Conservation (phyloP, 2,329 filamentous ascomycete genomes). For the Aspergillus sclerotialis region DNA sequence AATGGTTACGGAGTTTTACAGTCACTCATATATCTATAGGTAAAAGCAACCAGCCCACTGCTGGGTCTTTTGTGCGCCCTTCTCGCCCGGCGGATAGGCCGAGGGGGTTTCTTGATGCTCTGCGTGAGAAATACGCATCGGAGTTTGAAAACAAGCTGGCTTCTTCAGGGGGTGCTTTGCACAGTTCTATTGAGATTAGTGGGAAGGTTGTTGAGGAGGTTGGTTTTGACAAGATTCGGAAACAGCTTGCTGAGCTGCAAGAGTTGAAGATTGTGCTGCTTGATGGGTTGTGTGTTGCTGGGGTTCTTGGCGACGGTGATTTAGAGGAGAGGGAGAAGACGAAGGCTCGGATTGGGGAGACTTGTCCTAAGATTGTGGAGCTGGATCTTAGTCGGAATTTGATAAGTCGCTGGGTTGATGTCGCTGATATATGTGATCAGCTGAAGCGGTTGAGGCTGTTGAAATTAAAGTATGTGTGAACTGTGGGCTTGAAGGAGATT, state of each 20-base stretch:
- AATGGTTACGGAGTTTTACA: background rate
- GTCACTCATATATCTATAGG: constrained; percentile 37
- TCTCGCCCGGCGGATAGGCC: constrained; percentile 61
- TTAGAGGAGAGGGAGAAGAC: constrained; percentile 17
- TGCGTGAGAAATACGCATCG: constrained; percentile 76
- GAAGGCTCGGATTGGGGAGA: constrained; percentile 45
- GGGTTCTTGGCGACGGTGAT: constrained; percentile 22
- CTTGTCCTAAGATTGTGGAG: constrained; percentile 58
- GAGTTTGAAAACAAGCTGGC: constrained; percentile 39
- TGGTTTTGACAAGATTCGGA: constrained; percentile 87
- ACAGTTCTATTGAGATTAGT: constrained; percentile 61
- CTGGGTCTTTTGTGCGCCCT: constrained; percentile 82
- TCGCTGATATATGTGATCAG: constrained; percentile 64
- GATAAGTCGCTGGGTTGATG: constrained; percentile 59
- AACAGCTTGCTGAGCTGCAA: constrained; percentile 66
- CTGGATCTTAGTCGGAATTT: constrained; percentile 82
- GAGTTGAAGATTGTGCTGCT: constrained; percentile 77
- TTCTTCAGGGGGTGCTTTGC: constrained; percentile 16
- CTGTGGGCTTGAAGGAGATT: background rate
- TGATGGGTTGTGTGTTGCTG: constrained; percentile 62
- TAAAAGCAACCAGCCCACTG: constrained; percentile 56
- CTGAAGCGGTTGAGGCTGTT: constrained; percentile 61
- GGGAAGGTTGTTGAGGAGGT: constrained; percentile 86
- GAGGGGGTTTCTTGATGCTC: constrained; percentile 69
- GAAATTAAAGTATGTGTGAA: constrained; percentile 58